Evolutionary conservation across 1,139 yeast genomes (phyloP), one percentile per base, ranked within the genome.

Genomic region (Candida dubliniensis): DNA sequence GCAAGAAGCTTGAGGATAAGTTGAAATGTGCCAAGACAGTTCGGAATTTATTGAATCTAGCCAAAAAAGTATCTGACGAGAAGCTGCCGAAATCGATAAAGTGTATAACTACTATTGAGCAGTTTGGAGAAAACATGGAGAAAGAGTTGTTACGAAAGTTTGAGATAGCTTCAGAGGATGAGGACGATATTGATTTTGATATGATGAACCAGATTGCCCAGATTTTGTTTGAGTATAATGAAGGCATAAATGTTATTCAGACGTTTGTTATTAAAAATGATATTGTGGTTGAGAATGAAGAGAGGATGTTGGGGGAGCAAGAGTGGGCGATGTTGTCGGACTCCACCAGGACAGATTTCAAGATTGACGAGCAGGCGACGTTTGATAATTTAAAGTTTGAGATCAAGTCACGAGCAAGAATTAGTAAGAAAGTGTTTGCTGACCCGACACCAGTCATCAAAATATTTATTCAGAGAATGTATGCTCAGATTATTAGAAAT

Each of bases 231-330:
- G 88, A 83, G 47, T 91, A 84, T 66, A 91, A 93, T 57, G 95
- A 91, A 9, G 97, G 97, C 8, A 75, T 81, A 4, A 83, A 84
- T 47, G 95, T 90, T 10, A 85, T 89, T 11, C 90, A 85, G 59
- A 80, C 87, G 42, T 91, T 88, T 65, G 89, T 90, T 36, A 84
- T 82, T 58, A 90, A 87, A 58, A 90, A 87, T 60, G 87, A 83
- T 47, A 79, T 86, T 48, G 45, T 53, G 6, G 12, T 43, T 9
- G 74, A 74, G 42, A 60, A 57, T 25, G 60, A 61, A 15, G 71
- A 71, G 36, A 46, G 48, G 26, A 59, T 69, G 10, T 57, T 70
- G 14, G 77, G 72, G 34, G 66, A 71, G 46, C 58, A 62, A 1
- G 53, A 61, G 3, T 73, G 77, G 78, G 50, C 50, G 3, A 58